phyloP scores from a whole-genome alignment of 2,329 filamentous ascomycete species.

The Talaromyces sp. region DNA sequence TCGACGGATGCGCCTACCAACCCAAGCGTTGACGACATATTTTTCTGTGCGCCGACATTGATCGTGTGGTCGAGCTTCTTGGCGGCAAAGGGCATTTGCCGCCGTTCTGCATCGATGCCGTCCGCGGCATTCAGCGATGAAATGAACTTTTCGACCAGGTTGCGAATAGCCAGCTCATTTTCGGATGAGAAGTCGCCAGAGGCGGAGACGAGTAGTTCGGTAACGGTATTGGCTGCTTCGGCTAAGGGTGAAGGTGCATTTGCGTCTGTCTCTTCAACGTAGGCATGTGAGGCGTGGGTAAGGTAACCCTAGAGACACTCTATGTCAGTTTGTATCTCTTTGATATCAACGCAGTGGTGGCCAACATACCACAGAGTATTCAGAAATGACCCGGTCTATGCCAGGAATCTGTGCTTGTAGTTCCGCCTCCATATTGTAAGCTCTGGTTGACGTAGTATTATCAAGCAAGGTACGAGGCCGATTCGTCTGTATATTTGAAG shows the following conservation, averaged over 20 bases:
- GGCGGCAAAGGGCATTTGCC: constrained; percentile 68
- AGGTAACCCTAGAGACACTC: constrained; percentile 63
- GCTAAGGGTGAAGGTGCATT: constrained; percentile 68
- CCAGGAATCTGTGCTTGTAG: constrained; percentile 78
- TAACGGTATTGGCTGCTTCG: constrained; percentile 78
- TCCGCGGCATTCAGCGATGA: constrained; percentile 70
- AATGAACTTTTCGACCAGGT: constrained; percentile 86
- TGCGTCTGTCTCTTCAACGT: constrained; percentile 66
- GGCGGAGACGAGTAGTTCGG: constrained; percentile 87
- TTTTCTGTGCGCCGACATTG: constrained; percentile 87
- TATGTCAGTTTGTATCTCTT: constrained; percentile 4
- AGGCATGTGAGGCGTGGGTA: constrained; percentile 83
- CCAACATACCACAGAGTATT: constrained; percentile 67
- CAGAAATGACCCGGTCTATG: constrained; percentile 81
- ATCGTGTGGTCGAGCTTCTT: constrained; percentile 89
- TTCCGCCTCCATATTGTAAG: constrained; percentile 65
- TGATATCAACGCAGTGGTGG: not conserved
- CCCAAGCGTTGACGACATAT: constrained; percentile 92
- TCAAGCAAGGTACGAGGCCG: not conserved
- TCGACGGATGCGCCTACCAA: constrained; percentile 81
- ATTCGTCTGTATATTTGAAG: not conserved
- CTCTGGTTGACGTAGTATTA: not conserved
- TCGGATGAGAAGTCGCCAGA: constrained; percentile 71
- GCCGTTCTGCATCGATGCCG: constrained; percentile 60
- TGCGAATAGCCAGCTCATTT: constrained; percentile 71